A percentile compares a stretch with the other conserved stretches of the same genome.
Evolutionary conservation across 257 asterid species (phyloP).

Genomic region (Penstemon barbatus): DNA sequence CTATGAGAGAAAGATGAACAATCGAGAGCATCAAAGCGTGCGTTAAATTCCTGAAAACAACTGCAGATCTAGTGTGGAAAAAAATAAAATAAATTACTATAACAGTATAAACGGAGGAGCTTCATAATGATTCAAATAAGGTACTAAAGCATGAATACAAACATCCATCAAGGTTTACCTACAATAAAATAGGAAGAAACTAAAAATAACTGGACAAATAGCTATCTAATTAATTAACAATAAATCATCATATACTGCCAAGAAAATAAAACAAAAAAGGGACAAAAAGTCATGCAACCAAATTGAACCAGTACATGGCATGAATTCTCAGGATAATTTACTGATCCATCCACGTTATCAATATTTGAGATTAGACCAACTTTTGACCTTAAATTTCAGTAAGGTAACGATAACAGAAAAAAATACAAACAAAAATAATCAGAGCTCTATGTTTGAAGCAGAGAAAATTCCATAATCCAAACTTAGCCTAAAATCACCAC

Average conservation of each 20-base stretch:
- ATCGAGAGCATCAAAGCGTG: constrained; percentile 31
- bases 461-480: too few species aligned
- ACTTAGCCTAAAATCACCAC: too few species aligned
- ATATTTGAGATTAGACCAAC: too few species aligned
- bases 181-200: not conserved
- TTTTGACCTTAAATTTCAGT: too few species aligned
- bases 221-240: constrained; percentile 26
- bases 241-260: not conserved
- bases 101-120: constrained; percentile 15
- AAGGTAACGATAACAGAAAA: too few species aligned
- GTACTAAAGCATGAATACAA: constrained; percentile 16
- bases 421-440: too few species aligned
- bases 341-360: too few species aligned
- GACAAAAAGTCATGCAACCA: not conserved
- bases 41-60: not conserved
- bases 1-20: not conserved
- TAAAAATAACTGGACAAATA: not conserved
- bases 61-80: too few species aligned
- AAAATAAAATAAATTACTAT: not conserved
- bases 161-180: constrained; percentile 5
- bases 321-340: not conserved
- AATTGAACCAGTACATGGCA: not conserved
- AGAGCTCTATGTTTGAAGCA: too few species aligned
- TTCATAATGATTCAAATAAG: constrained; percentile 18
- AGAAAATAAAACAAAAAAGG: constrained; percentile 25